Percentiles rank a stretch among this genome's conserved stretches.
Conservation (phyloP, 2,329 filamentous ascomycete species). For the Venturia aucupariae region DNA sequence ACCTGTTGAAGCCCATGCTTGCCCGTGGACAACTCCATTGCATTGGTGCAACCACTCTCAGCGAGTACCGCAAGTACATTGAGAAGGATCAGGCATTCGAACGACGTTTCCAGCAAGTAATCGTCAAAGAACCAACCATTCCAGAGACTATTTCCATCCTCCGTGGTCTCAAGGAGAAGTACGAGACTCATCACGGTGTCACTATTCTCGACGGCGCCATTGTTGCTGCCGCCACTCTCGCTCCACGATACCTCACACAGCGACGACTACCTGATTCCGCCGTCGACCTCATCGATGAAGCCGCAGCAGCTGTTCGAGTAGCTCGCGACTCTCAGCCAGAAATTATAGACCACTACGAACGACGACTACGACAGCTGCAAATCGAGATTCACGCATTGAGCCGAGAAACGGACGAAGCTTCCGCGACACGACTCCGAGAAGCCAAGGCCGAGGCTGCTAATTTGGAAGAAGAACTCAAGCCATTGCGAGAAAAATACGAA, state of each 20-base stretch:
- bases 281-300: slow-evolving; percentile 93
- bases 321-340: slow-evolving; percentile 96
- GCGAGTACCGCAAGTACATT: slow-evolving; percentile 97
- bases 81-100: slow-evolving; percentile 98
- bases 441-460: slow-evolving; percentile 90
- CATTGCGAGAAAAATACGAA: slow-evolving; percentile 91
- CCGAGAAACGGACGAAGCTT: slow-evolving; percentile 90
- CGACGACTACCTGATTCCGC: slow-evolving; percentile 90
- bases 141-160: slow-evolving; percentile 92
- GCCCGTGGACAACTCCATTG: slow-evolving; percentile 94
- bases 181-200: slow-evolving; percentile 96
- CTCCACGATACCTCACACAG: slow-evolving; percentile 84
- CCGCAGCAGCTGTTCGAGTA: slow-evolving; percentile 90
- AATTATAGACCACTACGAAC: slow-evolving; percentile 87
- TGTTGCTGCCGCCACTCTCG: slow-evolving; percentile 82
- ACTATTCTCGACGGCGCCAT: slow-evolving; percentile 92
- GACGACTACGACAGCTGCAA: slow-evolving; percentile 79
- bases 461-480: slow-evolving; percentile 83
- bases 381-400: slow-evolving; percentile 95
- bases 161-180: slow-evolving; percentile 95
- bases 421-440: slow-evolving; percentile 68
- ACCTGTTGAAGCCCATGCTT: slow-evolving; percentile 95
- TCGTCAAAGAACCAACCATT: slow-evolving; percentile 89
- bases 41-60: slow-evolving; percentile 90
- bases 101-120: slow-evolving; percentile 94